These are phyloP conservation scores for Russula griseocarnosa DNA, from an alignment of 768 basidiomycete genomes.

Conservation along the genomic window DNA sequence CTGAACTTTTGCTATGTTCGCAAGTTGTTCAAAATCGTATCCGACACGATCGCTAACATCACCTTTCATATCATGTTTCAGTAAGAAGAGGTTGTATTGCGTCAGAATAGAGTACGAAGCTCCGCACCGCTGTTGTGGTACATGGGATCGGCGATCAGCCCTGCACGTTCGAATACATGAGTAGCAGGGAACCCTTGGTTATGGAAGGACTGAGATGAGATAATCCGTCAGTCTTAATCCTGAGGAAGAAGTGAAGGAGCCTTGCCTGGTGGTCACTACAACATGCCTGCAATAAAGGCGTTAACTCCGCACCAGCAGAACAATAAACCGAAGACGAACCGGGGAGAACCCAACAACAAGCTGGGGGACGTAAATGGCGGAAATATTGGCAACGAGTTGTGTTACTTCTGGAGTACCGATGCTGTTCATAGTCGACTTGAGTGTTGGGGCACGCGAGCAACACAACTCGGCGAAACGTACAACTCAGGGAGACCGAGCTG, in stretches of 20 bases:
- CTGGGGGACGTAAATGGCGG: slow-evolving; percentile 78
- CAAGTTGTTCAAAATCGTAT: slow-evolving; percentile 80
- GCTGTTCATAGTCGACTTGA: slow-evolving; percentile 38
- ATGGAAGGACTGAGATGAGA: slow-evolving; percentile 59
- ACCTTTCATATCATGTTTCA: slow-evolving; percentile 38
- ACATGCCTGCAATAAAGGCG: slow-evolving; percentile 50
- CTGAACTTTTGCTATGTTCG: slow-evolving; percentile 84
- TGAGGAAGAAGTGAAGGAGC: neutral
- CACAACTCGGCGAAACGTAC: slow-evolving; percentile 40
- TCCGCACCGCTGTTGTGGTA: slow-evolving; percentile 75
- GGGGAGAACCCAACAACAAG: slow-evolving; percentile 63
- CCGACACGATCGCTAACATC: slow-evolving; percentile 76
- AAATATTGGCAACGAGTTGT: slow-evolving; percentile 69
- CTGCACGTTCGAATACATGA: slow-evolving; percentile 84
- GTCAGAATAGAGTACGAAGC: neutral
- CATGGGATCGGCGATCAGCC: slow-evolving; percentile 83
- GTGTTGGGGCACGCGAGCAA: neutral
- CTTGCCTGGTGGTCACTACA: slow-evolving; percentile 87
- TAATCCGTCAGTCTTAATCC: neutral
- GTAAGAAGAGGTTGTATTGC: neutral
- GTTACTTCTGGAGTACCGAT: slow-evolving; percentile 77
- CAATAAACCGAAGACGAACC: slow-evolving; percentile 37
- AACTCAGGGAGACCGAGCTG: slow-evolving; percentile 76
- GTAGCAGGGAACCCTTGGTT: slow-evolving; percentile 81
- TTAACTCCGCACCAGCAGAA: neutral